These are phyloP conservation scores for Yamadazyma mexicana DNA, from an alignment of 1,139 yeast genomes.

Conservation along the genomic window DNA sequence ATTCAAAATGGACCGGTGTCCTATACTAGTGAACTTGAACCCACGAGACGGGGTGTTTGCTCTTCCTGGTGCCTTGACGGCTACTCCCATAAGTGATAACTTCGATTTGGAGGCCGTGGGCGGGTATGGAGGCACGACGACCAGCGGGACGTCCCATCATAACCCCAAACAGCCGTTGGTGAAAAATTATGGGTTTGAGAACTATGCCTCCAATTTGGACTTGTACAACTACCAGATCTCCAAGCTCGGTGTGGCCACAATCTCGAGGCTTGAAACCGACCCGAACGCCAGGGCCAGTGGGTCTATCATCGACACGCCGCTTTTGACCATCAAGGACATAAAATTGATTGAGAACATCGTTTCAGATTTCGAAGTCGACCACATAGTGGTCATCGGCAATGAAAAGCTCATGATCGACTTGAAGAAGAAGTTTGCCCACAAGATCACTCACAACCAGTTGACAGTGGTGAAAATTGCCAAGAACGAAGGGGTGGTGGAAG, in stretches of 20 bases:
- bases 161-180: constrained; percentile 89
- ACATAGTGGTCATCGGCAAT: constrained; percentile 59
- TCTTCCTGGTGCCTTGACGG: constrained; percentile 83
- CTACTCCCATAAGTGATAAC: constrained; percentile 79
- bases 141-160: constrained; percentile 81
- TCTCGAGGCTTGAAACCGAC: constrained; percentile 62
- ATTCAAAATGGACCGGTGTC: constrained; percentile 61
- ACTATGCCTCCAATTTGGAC: constrained; percentile 56
- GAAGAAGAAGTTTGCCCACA: constrained; percentile 52
- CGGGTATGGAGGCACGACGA: constrained; percentile 77
- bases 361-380: constrained; percentile 59
- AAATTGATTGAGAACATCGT: constrained; percentile 59
- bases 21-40: constrained; percentile 77
- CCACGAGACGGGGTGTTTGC: constrained; percentile 79
- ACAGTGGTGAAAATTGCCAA: constrained; percentile 62
- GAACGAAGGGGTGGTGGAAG: constrained; percentile 73
- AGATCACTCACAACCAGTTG: constrained; percentile 39
- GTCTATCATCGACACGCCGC: constrained; percentile 79
- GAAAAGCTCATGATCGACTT: constrained; percentile 68
- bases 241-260: constrained; percentile 58
- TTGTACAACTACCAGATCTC: constrained; percentile 58
- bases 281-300: constrained; percentile 54
- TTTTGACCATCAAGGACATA: constrained; percentile 51
- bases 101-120: constrained; percentile 71
- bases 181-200: constrained; percentile 73